phyloP scores from a whole-genome alignment of 73 alveolate genomes.

The Paramecium tetraurelia region DNA sequence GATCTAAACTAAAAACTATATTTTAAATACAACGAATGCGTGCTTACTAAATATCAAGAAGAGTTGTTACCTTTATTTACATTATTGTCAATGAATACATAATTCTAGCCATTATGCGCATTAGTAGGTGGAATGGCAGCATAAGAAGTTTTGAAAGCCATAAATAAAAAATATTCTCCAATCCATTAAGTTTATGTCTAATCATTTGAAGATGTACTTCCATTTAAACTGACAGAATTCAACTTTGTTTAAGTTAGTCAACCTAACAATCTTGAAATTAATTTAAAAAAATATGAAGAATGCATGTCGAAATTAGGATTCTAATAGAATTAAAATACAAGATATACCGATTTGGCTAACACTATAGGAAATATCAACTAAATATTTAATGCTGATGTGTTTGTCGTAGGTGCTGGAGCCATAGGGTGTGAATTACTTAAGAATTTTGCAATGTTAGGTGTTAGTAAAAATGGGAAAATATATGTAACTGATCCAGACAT shows the following conservation, averaged over 20 bases:
- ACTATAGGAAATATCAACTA: background rate
- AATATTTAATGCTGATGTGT: conserved; percentile 67
- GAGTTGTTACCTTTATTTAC: background rate
- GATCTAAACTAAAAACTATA: background rate
- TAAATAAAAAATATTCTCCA: conserved; percentile 87
- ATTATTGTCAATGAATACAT: background rate
- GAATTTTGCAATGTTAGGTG: conserved; percentile 91
- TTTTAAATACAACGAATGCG: background rate
- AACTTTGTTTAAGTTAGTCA: background rate
- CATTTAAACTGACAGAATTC: background rate
- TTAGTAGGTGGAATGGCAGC: conserved; percentile 89
- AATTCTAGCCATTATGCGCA: conserved; percentile 73
- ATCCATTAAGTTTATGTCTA: conserved; percentile 65
- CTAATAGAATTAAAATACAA: background rate
- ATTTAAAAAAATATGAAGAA: background rate
- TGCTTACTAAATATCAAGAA: background rate
- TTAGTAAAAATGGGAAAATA: conserved; percentile 72
- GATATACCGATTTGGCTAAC: background rate
- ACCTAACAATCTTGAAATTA: background rate
- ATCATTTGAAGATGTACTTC: background rate
- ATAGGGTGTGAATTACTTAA: conserved; percentile 99
- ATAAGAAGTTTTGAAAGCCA: conserved; percentile 89
- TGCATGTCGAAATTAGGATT: background rate
- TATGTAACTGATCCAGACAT: conserved; percentile 93
- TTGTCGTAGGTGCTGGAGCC: conserved; percentile 99